These are phyloP conservation scores for Dictyophora rubrovolvata DNA, from an alignment of 768 basidiomycete species.

Conservation along the genomic window DNA sequence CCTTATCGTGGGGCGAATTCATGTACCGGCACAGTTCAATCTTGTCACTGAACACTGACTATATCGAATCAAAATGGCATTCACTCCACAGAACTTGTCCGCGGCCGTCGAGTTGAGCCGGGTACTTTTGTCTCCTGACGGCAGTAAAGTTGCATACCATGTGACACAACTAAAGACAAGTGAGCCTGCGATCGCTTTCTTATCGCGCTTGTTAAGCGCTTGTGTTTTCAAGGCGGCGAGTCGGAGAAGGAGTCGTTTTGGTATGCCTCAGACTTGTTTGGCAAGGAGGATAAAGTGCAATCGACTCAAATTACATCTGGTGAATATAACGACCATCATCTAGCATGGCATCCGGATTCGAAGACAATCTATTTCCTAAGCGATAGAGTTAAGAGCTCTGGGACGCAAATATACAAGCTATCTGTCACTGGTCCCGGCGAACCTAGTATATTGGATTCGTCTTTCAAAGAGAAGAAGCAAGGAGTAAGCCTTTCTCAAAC, in stretches of 20 bases:
- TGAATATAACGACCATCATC: constrained; percentile 3
- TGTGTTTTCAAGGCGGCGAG: neutral
- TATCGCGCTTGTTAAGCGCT: neutral
- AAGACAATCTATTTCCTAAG: constrained; percentile 7
- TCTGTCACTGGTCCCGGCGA: constrained; percentile 1
- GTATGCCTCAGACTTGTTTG: constrained; percentile 3
- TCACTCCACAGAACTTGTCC: constrained; percentile 1
- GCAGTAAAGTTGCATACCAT: constrained; percentile 1
- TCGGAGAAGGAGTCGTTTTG: neutral
- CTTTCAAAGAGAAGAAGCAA: constrained; percentile 1
- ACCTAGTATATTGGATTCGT: neutral
- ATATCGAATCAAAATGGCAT: neutral
- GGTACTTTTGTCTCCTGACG: constrained; percentile 6
- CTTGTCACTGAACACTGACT: too few species aligned
- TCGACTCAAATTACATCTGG: constrained; percentile 8
- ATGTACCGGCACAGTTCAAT: too few species aligned
- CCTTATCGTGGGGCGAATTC: neutral
- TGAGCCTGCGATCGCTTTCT: neutral
- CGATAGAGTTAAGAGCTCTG: constrained; percentile 1
- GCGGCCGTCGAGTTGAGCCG: neutral
- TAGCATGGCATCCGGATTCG: neutral
- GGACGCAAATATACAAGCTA: constrained; percentile 2
- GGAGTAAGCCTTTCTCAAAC: neutral
- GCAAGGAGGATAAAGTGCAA: constrained; percentile 1
- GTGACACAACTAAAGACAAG: neutral